These are phyloP conservation scores for Plantago elongata DNA, from an alignment of 257 asterid genomes.

Conservation along the genomic window DNA sequence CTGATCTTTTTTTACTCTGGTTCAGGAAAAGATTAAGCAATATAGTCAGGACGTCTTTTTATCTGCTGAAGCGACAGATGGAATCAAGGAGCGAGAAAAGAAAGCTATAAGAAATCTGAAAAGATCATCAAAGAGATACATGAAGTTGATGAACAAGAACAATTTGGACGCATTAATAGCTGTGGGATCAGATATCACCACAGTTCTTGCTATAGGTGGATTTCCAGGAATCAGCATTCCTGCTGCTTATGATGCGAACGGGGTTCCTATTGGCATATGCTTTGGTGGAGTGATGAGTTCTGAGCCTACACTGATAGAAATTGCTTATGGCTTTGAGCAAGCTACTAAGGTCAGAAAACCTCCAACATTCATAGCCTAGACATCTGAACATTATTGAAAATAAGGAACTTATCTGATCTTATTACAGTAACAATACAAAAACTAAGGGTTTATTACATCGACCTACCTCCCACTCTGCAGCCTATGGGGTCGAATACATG, in stretches of 20 bases:
- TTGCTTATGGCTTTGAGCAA: conserved; percentile 62
- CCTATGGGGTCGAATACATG: too few relatives aligned
- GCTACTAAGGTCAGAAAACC: conserved; percentile 51
- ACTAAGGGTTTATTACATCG: too few relatives aligned
- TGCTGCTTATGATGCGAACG: conserved; percentile 49
- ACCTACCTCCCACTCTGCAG: too few relatives aligned
- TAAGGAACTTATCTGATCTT: too few relatives aligned
- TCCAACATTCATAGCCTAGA: conserved; percentile 24
- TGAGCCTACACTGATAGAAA: conserved; percentile 52
- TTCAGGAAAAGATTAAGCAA: conserved; percentile 33
- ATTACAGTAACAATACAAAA: too few relatives aligned
- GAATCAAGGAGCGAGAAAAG: conserved; percentile 41
- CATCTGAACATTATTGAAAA: background rate
- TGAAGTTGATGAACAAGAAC: conserved; percentile 48
- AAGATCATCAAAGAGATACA: conserved; percentile 40
- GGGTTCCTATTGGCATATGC: conserved; percentile 59
- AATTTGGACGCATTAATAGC: conserved; percentile 53
- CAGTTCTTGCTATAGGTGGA: conserved; percentile 60
- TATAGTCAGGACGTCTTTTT: conserved; percentile 44
- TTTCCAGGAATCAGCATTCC: conserved; percentile 61
- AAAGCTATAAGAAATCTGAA: conserved; percentile 39
- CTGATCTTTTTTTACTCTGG: background rate
- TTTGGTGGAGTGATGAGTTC: conserved; percentile 65
- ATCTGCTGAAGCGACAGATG: conserved; percentile 50
- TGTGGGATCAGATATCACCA: conserved; percentile 32